Evolutionary conservation across 495 filamentous ascomycete genomes (phyloP).

Genomic region (Tuber borchii): DNA sequence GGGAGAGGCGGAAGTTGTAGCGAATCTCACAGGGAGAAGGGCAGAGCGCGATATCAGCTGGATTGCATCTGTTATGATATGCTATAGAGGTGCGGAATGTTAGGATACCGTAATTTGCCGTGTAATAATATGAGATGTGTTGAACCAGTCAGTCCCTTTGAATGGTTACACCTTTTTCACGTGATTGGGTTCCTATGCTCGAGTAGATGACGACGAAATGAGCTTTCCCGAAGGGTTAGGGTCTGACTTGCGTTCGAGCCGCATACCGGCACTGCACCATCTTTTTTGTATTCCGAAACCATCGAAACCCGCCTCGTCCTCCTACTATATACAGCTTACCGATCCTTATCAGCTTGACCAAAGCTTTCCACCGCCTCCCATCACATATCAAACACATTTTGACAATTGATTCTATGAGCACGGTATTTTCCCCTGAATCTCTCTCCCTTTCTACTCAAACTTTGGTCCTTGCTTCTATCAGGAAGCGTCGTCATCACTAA

Average conservation of each 20-base stretch:
- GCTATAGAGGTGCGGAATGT: neutral
- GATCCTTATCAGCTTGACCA: neutral
- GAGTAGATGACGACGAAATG: too few species aligned
- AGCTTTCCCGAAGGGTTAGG: neutral
- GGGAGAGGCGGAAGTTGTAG: neutral
- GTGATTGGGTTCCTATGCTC: neutral
- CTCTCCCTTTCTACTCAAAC: neutral
- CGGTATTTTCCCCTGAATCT: conserved; percentile 17
- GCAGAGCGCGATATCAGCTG: neutral
- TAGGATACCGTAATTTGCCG: neutral
- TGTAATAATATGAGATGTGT: neutral
- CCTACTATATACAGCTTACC: neutral
- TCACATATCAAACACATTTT: neutral
- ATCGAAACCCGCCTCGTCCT: neutral
- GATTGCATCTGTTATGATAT: neutral
- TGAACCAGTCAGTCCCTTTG: neutral
- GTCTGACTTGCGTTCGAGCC: neutral
- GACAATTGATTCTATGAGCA: conserved; percentile 36
- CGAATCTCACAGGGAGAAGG: neutral
- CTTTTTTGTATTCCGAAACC: neutral
- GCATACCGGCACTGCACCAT: neutral
- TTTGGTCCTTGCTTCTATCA: conserved; percentile 6
- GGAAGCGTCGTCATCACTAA: conserved; percentile 1
- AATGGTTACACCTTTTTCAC: neutral
- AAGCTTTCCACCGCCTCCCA: neutral